Evolutionary conservation across 768 basidiomycete genomes (phyloP).

Genomic region (Russula emetica): DNA sequence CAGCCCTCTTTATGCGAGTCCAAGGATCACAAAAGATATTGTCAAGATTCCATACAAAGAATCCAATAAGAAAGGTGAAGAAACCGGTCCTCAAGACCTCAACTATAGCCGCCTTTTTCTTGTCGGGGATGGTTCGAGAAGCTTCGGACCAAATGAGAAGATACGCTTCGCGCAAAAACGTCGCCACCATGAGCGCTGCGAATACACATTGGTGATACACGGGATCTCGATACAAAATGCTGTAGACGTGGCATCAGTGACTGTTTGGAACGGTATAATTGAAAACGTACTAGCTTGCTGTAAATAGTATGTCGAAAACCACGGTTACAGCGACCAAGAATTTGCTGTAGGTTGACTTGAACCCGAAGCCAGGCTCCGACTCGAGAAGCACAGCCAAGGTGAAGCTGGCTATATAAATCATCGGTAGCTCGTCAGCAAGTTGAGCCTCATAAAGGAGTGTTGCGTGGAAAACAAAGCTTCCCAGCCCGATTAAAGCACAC

Average conservation of each 20-base stretch:
- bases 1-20: constrained; percentile 48
- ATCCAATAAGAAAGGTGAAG: constrained; percentile 55
- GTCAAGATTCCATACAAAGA: constrained; percentile 76
- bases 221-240: constrained; percentile 65
- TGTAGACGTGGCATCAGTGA: constrained; percentile 31
- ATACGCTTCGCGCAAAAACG: constrained; percentile 46
- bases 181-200: constrained; percentile 50
- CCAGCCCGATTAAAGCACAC: constrained; percentile 64
- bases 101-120: constrained; percentile 41
- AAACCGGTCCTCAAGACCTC: constrained; percentile 52
- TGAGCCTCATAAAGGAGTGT: constrained; percentile 73
- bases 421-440: constrained; percentile 77
- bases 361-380: constrained; percentile 46
- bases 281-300: constrained; percentile 64
- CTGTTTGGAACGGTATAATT: not conserved
- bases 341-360: constrained; percentile 39
- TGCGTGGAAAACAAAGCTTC: constrained; percentile 76
- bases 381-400: constrained; percentile 60
- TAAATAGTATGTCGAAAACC: constrained; percentile 58
- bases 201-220: constrained; percentile 79
- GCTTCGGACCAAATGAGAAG: constrained; percentile 46
- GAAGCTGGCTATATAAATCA: constrained; percentile 69
- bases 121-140: constrained; percentile 40
- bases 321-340: constrained; percentile 38
- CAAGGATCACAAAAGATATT: constrained; percentile 65